Conservation (phyloP, 352 stramenopile genomes). For the Globisporangium cystogenes region DNA sequence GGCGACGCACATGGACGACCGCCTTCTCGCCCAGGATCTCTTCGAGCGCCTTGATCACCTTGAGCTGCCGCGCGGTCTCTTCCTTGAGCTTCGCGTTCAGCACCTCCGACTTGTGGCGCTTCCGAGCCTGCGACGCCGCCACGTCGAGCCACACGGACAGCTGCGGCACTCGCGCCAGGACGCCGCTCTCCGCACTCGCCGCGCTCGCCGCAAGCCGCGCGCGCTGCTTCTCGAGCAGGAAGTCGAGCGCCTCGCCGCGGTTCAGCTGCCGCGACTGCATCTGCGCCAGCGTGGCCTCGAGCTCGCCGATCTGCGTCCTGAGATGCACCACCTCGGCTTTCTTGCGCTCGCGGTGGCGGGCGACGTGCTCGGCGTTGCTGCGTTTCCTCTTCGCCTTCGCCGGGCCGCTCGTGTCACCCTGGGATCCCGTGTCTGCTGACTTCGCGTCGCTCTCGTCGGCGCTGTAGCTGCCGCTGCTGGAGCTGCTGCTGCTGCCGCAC, state of each 20-base stretch:
- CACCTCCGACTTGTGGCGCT: slow-evolving; percentile 31
- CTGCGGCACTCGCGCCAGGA: slow-evolving; percentile 3
- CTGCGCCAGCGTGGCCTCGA: slow-evolving; percentile 7
- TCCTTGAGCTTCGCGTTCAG: slow-evolving; percentile 40
- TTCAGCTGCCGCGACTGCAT: slow-evolving; percentile 1
- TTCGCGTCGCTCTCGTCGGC: background rate
- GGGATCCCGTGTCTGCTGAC: background rate
- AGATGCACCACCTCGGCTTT: slow-evolving; percentile 5
- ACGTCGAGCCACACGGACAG: slow-evolving; percentile 41
- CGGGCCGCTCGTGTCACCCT: background rate
- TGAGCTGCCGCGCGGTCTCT: slow-evolving; percentile 32
- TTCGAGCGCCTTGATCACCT: slow-evolving; percentile 32
- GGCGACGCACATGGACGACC: slow-evolving; percentile 7
- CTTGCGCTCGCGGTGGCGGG: slow-evolving; percentile 9
- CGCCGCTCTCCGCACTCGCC: background rate
- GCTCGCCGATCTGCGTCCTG: slow-evolving; percentile 4
- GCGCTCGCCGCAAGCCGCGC: background rate
- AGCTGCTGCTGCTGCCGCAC: background rate
- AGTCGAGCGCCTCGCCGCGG: slow-evolving; percentile 1
- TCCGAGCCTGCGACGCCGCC: slow-evolving; percentile 32
- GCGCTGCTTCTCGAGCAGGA: slow-evolving; percentile 5
- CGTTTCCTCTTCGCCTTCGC: background rate
- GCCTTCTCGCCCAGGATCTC: slow-evolving; percentile 25
- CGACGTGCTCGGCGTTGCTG: slow-evolving; percentile 9
- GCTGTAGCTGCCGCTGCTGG: background rate